Evolutionary conservation across 345 rosid genomes (phyloP), one percentile per base, ranked within the genome.

Genomic region (Jatropha curcas): DNA sequence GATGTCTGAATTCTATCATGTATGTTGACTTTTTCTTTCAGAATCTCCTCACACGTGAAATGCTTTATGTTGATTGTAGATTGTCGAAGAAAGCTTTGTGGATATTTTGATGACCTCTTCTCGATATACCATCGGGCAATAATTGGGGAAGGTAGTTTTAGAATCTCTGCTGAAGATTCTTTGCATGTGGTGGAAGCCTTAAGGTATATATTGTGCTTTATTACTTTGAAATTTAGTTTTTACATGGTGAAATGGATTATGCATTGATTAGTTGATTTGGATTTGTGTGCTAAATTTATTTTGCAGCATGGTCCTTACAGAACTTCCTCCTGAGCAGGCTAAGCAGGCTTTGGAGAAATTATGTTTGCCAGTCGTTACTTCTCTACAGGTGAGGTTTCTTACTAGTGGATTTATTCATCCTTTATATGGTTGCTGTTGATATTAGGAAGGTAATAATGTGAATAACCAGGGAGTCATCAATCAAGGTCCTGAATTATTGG

Each of bases 121-220:
- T 81, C 83, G 34, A 85, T 96, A 83, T 96, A 96, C 77, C 88
- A 82, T 69, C 84, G 84, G 78, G 94, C 98, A 74, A 85, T 91
- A 46, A 89, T 82, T 70, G 97, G 92, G 55, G 90, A 88, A 82
- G 93, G 89, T 79, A 84, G 88, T 74, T 87, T 87, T 73, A 96
- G 92, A 86, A 92, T 89, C 62, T 88, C 97, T 71, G 89, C 97
- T 2, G 99, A 90, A 78, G 99, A 96, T 80, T 90, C 97, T 4
- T 76, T 93, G 81, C 88, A 91, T 80, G 82, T 96, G 39, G 98
- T 96, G 14, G 99, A 96, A 84, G 99, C 99, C 61, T 87, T 96
- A 68, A 88, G 98, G 98, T 95, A 82, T 19, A 35, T 45, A 46
- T 72, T 73, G 68, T 66, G 52, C 71, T 55, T 48, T 30, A 24